Evolutionary conservation across 176 grass and related monocot genomes (phyloP), one percentile per base, ranked within the genome.

Genomic region (Musa beccarii): DNA sequence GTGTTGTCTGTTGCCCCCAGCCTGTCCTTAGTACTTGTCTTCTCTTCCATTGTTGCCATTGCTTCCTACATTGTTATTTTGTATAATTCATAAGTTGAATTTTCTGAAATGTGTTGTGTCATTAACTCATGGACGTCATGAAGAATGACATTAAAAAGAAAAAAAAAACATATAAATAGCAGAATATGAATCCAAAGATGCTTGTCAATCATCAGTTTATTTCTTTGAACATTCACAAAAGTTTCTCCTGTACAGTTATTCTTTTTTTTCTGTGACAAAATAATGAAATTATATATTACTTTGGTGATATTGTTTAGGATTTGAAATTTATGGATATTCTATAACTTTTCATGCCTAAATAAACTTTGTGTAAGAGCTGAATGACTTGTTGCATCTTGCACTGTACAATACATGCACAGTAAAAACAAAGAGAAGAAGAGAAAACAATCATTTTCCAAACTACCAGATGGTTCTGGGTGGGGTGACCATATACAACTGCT

Each of bases 401-500:
- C 49, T 79, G 9, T 62, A 71, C 55, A 69, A 59, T 54, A 15
- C 77, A 79, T 79, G 49, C 81, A 70, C 83, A 97, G 93, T 57
- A 93, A 87, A 78, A 79, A 75, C 14, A 78, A 86, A 74, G 93
- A 90, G 25, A 83, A 77, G 76, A 97, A 97, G 77, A 90, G 93
- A 73, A 97, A 90, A 79, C 84, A 82, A 7, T 24, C 49, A 65
- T 79, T 87, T 68, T 76, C 80, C 70, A 81, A 81, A 81, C 87
- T 97, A 70, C 90, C 93, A 68, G 84, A 93, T 87, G 93, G 93
- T 77, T 92, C 87, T 81, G 93, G 93, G 29, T 97, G 85, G 89
- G 93, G 93, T 74, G 93, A 97, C 72, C 93, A 97, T 80, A 90
- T 97, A 79, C 93, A 97, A 75, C 80, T 97, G 81, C 87, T 97